These are phyloP conservation scores for Talaromyces borbonicus DNA, from an alignment of 495 filamentous ascomycete species.

Conservation along the genomic window DNA sequence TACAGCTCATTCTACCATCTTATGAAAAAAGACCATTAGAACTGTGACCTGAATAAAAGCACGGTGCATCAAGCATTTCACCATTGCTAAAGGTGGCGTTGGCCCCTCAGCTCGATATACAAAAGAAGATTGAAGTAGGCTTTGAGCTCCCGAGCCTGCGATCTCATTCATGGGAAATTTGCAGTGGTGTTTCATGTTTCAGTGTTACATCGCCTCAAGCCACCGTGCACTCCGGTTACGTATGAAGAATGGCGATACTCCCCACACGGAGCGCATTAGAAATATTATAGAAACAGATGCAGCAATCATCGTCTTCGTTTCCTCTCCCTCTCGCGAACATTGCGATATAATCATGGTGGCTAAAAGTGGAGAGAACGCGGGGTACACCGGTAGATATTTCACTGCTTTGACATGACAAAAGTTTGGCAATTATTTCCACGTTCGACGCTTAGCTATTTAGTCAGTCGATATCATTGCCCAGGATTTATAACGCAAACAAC, in stretches of 20 bases:
- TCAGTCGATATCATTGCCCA: not conserved
- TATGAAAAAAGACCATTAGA: not conserved
- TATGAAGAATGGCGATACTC: not conserved
- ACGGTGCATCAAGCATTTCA: not conserved
- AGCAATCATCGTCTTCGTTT: not conserved
- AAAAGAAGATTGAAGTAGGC: not conserved
- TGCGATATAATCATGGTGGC: not conserved
- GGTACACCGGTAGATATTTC: not conserved
- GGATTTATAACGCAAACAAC: not conserved
- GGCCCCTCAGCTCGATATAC: not conserved
- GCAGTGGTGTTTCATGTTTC: not conserved
- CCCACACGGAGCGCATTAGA: not conserved
- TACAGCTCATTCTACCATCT: not conserved
- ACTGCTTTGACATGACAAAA: not conserved
- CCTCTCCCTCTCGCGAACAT: not conserved
- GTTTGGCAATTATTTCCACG: not conserved
- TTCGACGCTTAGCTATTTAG: not conserved
- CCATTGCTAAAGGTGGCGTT: not conserved
- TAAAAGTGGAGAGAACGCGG: not conserved
- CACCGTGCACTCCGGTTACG: not conserved
- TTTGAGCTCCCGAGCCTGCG: not conserved
- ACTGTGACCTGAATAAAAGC: not conserved
- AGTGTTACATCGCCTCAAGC: not conserved
- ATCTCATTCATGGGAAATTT: constrained; percentile 6
- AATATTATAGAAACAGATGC: too few relatives aligned